Evolutionary conservation across 2,329 filamentous ascomycete genomes (phyloP).

Genomic region (Colletotrichum higginsianum): DNA sequence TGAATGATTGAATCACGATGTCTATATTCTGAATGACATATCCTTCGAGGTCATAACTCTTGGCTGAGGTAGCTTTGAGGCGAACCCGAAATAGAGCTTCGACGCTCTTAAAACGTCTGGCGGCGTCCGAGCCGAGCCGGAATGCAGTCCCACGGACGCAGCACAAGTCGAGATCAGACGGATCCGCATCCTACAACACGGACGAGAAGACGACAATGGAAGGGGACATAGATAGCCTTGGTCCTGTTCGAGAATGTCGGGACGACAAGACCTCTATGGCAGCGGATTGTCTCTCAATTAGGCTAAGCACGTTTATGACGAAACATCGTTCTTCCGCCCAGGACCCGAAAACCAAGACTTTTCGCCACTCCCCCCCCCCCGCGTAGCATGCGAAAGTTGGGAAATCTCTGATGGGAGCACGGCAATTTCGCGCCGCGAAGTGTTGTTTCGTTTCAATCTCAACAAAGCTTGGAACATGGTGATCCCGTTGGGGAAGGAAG

Average conservation of each 20-base stretch:
- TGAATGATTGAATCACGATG: background rate
- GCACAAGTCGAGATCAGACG: background rate
- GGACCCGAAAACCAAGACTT: slow-evolving; percentile 8
- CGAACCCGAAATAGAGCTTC: background rate
- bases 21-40: too few species aligned
- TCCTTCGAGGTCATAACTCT: background rate
- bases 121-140: background rate
- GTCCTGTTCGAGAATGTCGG: background rate
- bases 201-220: background rate
- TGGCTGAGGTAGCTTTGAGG: background rate
- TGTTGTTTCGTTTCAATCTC: slow-evolving; percentile 5
- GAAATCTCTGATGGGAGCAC: background rate
- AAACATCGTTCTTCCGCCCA: background rate
- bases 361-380: background rate
- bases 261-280: background rate
- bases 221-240: too few species aligned
- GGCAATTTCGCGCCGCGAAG: too few species aligned
- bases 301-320: background rate
- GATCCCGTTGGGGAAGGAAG: background rate
- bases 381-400: background rate
- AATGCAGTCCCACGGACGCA: background rate
- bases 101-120: background rate
- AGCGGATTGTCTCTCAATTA: background rate
- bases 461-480: background rate
- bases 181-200: background rate